A percentile compares a stretch with the other conserved stretches of the same genome.
phyloP scores from a whole-genome alignment of 768 basidiomycete species.

The Agrocybe praecox region DNA sequence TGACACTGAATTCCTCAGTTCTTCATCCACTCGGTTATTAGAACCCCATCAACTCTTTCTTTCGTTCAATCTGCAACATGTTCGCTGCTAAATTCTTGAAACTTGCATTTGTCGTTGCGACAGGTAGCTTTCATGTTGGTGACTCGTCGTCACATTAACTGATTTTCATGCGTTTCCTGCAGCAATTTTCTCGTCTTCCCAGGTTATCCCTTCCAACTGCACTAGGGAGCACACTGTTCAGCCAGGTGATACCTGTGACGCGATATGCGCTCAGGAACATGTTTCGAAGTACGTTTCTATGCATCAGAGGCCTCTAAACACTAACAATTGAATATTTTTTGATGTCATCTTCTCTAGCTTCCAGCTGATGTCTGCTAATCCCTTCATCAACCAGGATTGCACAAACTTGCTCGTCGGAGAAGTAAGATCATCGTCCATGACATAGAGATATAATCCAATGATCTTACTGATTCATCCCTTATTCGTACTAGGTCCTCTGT shows the following conservation, averaged over 20 bases:
- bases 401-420: slow-evolving; percentile 51
- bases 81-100: not conserved
- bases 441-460: not conserved
- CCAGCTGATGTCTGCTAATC: slow-evolving; percentile 60
- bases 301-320: no score
- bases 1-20: not conserved
- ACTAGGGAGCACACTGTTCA: slow-evolving; percentile 51
- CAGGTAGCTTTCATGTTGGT: not conserved
- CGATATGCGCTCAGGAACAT: slow-evolving; percentile 44
- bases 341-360: slow-evolving; percentile 33
- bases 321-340: no score
- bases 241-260: slow-evolving; percentile 53
- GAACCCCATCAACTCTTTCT: not conserved
- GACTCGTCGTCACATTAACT: not conserved
- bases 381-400: slow-evolving; percentile 52
- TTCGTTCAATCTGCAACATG: not conserved
- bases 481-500: slow-evolving; percentile 44
- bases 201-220: slow-evolving; percentile 28
- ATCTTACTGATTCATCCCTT: not conserved
- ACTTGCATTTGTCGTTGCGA: not conserved
- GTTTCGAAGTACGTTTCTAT: slow-evolving; percentile 40
- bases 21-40: not conserved
- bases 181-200: not conserved
- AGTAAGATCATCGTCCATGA: slow-evolving; percentile 24
- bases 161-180: not conserved